Evolutionary conservation across 768 basidiomycete genomes (phyloP).

Genomic region (Lactifluus pinguis): DNA sequence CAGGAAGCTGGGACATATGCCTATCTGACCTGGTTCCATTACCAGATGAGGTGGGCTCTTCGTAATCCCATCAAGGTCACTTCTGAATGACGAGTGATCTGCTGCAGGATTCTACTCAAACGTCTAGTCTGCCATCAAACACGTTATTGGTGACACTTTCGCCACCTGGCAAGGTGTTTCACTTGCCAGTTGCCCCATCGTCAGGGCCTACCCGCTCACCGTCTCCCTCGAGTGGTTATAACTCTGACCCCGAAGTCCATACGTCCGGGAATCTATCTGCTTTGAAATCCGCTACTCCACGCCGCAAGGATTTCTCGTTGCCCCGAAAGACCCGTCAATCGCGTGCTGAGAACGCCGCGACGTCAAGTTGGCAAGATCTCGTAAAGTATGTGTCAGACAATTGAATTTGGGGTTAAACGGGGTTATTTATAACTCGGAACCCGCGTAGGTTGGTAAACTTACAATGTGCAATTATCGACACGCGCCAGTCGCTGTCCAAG

Average conservation of each 20-base stretch:
- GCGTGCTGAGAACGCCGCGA: conserved; percentile 30
- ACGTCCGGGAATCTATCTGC: conserved; percentile 23
- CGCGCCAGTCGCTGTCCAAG: conserved; percentile 39
- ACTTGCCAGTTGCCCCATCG: conserved; percentile 35
- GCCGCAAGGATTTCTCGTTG: conserved; percentile 6
- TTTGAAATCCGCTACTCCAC: conserved; percentile 7
- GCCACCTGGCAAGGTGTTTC: conserved; percentile 52
- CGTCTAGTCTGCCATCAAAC: conserved; percentile 56
- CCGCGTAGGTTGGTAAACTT: conserved; percentile 40
- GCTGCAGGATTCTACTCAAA: conserved; percentile 31
- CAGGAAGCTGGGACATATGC: conserved; percentile 61
- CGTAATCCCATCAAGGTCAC: conserved; percentile 11
- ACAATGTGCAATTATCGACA: conserved; percentile 45
- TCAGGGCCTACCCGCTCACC: conserved; percentile 34
- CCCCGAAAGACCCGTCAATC: neutral
- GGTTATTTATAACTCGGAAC: neutral
- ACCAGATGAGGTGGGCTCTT: conserved; percentile 47
- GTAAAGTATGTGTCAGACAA: conserved; percentile 44
- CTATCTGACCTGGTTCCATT: conserved; percentile 49
- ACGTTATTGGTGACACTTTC: conserved; percentile 59
- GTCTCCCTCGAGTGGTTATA: conserved; percentile 55
- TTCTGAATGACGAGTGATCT: neutral
- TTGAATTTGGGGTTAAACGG: neutral
- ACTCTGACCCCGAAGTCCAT: conserved; percentile 60
- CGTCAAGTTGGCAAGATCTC: conserved; percentile 58